Evolutionary conservation across 495 filamentous ascomycete genomes (phyloP), one percentile per base, ranked within the genome.

Genomic region (Aspergillus wentii): DNA sequence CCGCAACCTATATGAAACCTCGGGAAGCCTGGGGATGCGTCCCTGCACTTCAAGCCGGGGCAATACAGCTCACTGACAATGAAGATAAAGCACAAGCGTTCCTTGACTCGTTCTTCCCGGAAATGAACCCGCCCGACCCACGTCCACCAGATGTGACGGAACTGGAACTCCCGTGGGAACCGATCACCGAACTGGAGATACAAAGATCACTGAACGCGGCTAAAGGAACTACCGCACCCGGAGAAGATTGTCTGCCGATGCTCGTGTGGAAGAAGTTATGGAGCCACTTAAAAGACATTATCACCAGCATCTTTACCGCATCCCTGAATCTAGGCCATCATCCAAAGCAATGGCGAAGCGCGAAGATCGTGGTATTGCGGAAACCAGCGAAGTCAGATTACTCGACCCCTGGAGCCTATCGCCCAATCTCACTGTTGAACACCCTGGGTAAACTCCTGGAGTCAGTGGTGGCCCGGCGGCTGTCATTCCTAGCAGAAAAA

Each of bases 321-420:
- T 56, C 28, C 0, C n/a, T 56, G 0, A 17, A 49, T 1, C 23
- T 59, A 38, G 46, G 48, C 18, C 38, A 57, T 38, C 43, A 57
- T 33, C 50, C 45, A 2, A 35, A 35, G 20, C 25, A 33, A 28
- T 57, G 39, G 46, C 20, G 46, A 9, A 33, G 23, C 4, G 46
- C 41, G 7, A 28, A 39, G n/a, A 61, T 56, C 15, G 41, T 57
- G 11, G 56, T 55, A 0, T 30, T 59, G 8, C 33, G 42, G 17
- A 59, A 59, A 33, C 55, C 55, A 0, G 38, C 45, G 3, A 54
- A 60, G 25, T 20, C 32, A 4, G 50, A 60, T 15, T 60, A 60
- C 35, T 32, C 46, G 19, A 6, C 29, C 1, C 47, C 47, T 2
- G 30, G 41, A n/a, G 41, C 38, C 5, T 57, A 57, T 10, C 50